Evolutionary conservation across 805 yeast genomes (phyloP), one percentile per base, ranked within the genome.

Genomic region (Candida namnaoensis): DNA sequence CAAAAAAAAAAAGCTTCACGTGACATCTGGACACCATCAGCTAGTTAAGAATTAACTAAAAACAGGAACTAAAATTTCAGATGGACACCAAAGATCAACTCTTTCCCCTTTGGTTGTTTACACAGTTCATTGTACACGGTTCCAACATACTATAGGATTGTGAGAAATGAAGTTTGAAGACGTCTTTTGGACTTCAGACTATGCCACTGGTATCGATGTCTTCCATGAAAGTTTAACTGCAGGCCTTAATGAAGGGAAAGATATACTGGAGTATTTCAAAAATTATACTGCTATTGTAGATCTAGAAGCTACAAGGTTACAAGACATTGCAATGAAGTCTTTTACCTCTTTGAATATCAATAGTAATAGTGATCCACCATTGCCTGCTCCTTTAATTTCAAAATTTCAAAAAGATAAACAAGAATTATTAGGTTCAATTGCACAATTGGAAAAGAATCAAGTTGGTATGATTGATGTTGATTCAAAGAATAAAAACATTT

Each of bases 141-240:
- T 19, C 19, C 19, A 19, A 19, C 19, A 19, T 19, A 19, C 19
- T 19, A 19, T 19, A 8, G 28, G 10, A 26, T 26, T 4, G 2
- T 8, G 28, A 26, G 28, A 26, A 26, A 43, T 43, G 42, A 41
- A 33, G 14, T 45, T 42, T 30, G 33, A 41, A 24, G 55, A 54
- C 27, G 40, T 43, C 3, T 59, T 48, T 41, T 62, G 67, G 67
- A 44, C 62, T 7, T 38, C 50, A n/a, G 66, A 61, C 40, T 55
- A 54, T 38, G 44, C 47, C 14, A 48, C 54, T 4, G 66, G 66
- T 9, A 51, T 61, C 34, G 43, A 51, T 13, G 34, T 52, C 0
- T 47, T 62, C 7, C 26, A 52, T 1, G 37, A 37, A 5, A 41
- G 38, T 10, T 35, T 60, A 12, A 50, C 54, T 13, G 35, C 37